Percentiles rank a stretch among this genome's conserved stretches.
These are phyloP conservation scores for Dalechampia spathulata DNA, from an alignment of 441 rosid genomes.

Conservation along the genomic window DNA sequence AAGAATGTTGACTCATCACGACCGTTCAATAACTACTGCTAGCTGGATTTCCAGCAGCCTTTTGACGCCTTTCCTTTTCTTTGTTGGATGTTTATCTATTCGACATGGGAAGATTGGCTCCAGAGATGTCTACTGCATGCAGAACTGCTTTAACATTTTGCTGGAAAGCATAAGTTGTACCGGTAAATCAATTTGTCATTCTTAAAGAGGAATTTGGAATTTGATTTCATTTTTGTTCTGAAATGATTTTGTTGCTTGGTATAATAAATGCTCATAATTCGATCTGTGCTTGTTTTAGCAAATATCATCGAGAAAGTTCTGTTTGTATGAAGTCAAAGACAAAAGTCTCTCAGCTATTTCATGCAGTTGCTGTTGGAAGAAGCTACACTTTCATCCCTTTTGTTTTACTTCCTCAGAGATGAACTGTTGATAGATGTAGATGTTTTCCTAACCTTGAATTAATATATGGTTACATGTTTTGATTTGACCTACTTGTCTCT, in stretches of 20 bases:
- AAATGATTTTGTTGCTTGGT: not conserved
- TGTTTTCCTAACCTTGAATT: not conserved
- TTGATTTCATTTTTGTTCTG: not conserved
- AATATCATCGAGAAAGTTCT: not conserved
- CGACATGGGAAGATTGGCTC: conserved; percentile 33
- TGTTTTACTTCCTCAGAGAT: not conserved
- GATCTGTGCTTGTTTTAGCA: not conserved
- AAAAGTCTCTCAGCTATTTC: not conserved
- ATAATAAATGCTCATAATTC: not conserved
- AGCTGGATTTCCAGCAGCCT: conserved; percentile 66
- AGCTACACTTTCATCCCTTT: not conserved
- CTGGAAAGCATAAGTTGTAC: conserved; percentile 69
- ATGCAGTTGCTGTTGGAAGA: not conserved
- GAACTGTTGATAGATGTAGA: conserved; percentile 2
- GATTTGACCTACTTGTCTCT: not conserved
- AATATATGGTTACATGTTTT: too few species aligned
- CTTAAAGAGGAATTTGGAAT: not conserved
- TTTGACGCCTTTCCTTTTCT: conserved; percentile 82
- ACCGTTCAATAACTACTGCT: conserved; percentile 30
- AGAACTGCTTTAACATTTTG: conserved; percentile 57
- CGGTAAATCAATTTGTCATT: conserved; percentile 36
- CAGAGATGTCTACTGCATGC: conserved; percentile 53
- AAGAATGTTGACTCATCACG: conserved; percentile 29
- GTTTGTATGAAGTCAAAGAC: not conserved
- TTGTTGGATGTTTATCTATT: conserved; percentile 44